Percentiles rank a stretch among this genome's conserved stretches.
Conservation (phyloP, 2,329 filamentous ascomycete genomes). For the Penicillium sp. region DNA sequence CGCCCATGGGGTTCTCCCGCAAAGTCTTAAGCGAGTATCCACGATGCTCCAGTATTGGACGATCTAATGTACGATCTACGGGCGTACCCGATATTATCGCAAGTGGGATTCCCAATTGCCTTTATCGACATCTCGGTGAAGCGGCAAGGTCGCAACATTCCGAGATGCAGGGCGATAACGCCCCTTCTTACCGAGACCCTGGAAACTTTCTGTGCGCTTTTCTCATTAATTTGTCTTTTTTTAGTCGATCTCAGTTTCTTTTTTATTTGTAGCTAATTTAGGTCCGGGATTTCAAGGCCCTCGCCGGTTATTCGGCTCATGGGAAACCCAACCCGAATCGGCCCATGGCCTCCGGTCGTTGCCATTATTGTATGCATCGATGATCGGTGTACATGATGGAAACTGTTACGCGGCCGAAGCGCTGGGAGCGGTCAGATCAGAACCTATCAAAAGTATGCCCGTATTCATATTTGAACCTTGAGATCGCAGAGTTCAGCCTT, state of each 20-base stretch:
- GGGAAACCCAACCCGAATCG: neutral
- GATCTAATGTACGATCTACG: neutral
- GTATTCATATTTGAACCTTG: neutral
- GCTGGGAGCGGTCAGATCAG: constrained; percentile 15
- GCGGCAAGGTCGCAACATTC: constrained; percentile 19
- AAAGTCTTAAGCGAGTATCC: constrained; percentile 1
- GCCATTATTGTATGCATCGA: neutral
- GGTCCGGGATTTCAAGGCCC: neutral
- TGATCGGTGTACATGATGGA: neutral
- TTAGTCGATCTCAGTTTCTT: neutral
- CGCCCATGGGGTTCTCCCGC: constrained; percentile 6
- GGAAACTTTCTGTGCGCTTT: constrained; percentile 15
- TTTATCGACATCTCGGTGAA: constrained; percentile 14
- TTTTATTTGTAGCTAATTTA: neutral
- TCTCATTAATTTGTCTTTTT: neutral
- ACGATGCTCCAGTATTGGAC: neutral
- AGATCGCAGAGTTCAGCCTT: constrained; percentile 20
- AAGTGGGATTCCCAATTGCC: constrained; percentile 5
- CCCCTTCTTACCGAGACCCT: constrained; percentile 13
- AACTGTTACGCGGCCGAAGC: constrained; percentile 8
- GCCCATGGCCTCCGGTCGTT: neutral
- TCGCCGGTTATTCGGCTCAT: neutral
- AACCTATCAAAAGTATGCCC: constrained; percentile 6
- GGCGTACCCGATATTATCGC: neutral
- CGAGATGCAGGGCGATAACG: constrained; percentile 19